Percentiles rank a stretch among this genome's conserved stretches.
phyloP scores from a whole-genome alignment of 129 eudicot species.

The Mikania micrantha region DNA sequence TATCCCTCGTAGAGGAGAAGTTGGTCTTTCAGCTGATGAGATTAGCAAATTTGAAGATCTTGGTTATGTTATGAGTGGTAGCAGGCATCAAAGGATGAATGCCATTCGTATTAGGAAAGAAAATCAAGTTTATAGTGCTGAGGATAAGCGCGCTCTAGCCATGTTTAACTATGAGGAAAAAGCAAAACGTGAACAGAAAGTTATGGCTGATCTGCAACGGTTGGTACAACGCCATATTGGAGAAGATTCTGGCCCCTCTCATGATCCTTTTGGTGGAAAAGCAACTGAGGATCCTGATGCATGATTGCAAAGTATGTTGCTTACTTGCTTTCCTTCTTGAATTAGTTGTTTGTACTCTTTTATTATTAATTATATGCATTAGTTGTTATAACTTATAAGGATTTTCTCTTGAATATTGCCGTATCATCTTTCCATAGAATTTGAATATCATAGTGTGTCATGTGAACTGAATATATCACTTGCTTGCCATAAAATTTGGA shows the following conservation, averaged over 20 bases:
- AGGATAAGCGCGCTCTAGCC: constrained; percentile 90
- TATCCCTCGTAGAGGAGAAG: constrained; percentile 98
- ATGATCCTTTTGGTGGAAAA: constrained; percentile 89
- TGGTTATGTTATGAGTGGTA: constrained; percentile 99
- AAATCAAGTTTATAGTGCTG: constrained; percentile 98
- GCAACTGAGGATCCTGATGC: constrained; percentile 63
- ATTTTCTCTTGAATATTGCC: background rate
- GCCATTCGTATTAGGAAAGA: constrained; percentile 98
- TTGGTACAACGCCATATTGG: constrained; percentile 89
- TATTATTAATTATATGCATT: background rate
- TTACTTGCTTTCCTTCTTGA: background rate
- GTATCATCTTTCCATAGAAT: background rate
- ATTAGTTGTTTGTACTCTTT: background rate
- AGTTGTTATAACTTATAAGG: background rate
- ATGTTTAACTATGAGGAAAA: constrained; percentile 98
- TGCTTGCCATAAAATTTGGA: constrained; percentile 9
- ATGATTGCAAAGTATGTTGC: constrained; percentile 27
- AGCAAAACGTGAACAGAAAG: constrained; percentile 93
- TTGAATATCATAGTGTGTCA: background rate
- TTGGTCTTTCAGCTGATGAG: constrained; percentile 95
- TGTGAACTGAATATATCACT: background rate
- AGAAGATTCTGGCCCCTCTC: constrained; percentile 79
- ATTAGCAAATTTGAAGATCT: constrained; percentile 74
- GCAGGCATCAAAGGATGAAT: constrained; percentile 99
- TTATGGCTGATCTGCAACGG: constrained; percentile 94